Base-by-base conservation (phyloP, 371 early-diverging fungal species). In the Basidiobolus heterosporus region DNA sequence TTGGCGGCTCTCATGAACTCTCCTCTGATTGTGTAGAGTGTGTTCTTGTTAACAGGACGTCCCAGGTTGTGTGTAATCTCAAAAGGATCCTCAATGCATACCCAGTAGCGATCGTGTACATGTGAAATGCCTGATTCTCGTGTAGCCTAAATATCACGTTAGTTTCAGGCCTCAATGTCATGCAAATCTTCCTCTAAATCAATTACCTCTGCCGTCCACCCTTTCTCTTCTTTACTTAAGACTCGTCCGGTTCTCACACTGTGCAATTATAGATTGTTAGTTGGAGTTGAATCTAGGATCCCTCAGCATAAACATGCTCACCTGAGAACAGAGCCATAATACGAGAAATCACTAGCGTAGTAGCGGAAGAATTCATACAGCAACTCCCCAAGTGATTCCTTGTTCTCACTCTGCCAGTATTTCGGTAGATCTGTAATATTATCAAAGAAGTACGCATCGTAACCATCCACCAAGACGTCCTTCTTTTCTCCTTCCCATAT, bases 311-410 rank as follows among this genome's bases (percentile, higher is more conserved):
- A 30, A 30, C 5, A 9, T 30, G 5, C 30, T 30, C 30, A 30
- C 30, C 30, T 30, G 30, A 30, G 72, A 3, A 89, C 90, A 35
- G 77, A 66, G 11, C 60, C 53, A 3, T 68, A 66, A 55, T 88
- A 89, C 48, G 80, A 73, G 52, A 89, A 88, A 45, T 82, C 83
- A 42, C 67, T 57, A 9, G 85, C 85, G 63, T 66, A 84, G 40
- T 66, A 66, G 1, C 79, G 74, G 63, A 89, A 89, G 52, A 91
- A 91, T 11, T 74, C 79, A 59, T 73, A 85, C 5, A 91, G 52
- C 2, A 91, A 66, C 13, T 68, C 70, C 0, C 78, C 91, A 9
- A 89, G 57, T 13, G 79, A 70, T 52, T 77, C 79, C 14, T 45
- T 52, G 50, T 87, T 85, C 4, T 55, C 53, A 9, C 42, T 38